These are phyloP conservation scores for Geranium rotundifolium DNA, from an alignment of 345 rosid species.

Conservation along the genomic window DNA sequence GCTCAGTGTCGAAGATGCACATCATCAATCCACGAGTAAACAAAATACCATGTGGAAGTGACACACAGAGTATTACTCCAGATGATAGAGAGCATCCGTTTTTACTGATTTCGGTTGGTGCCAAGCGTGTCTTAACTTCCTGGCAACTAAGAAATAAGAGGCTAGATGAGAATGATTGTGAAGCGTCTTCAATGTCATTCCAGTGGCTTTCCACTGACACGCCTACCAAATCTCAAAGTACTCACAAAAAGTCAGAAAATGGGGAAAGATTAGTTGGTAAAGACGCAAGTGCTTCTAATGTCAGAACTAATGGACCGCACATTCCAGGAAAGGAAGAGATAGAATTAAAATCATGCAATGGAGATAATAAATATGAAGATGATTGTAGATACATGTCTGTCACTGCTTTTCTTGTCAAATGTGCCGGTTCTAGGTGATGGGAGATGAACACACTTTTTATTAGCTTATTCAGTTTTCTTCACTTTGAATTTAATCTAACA, in stretches of 20 bases:
- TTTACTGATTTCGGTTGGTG: conserved; percentile 83
- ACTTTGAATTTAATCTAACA: background rate
- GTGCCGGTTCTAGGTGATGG: conserved; percentile 59
- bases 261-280: conserved; percentile 14
- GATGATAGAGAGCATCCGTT: conserved; percentile 32
- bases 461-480: background rate
- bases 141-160: conserved; percentile 58
- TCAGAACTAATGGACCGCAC: conserved; percentile 12
- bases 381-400: conserved; percentile 96
- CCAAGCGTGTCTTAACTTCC: conserved; percentile 79
- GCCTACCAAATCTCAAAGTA: conserved; percentile 51
- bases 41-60: conserved; percentile 13
- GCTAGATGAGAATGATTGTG: conserved; percentile 2
- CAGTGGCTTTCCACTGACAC: conserved; percentile 95
- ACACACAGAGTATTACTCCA: conserved; percentile 10
- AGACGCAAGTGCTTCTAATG: conserved; percentile 13
- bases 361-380: conserved; percentile 45
- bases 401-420: conserved; percentile 79
- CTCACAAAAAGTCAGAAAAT: conserved; percentile 22
- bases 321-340: conserved; percentile 11
- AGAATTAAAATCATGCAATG: conserved; percentile 17
- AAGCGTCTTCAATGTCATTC: conserved; percentile 57
- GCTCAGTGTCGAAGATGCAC: conserved; percentile 49
- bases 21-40: conserved; percentile 24
- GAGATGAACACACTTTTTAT: background rate